These are phyloP conservation scores for Neurospora sp. DNA, from an alignment of 2,329 filamentous ascomycete genomes.

Conservation along the genomic window DNA sequence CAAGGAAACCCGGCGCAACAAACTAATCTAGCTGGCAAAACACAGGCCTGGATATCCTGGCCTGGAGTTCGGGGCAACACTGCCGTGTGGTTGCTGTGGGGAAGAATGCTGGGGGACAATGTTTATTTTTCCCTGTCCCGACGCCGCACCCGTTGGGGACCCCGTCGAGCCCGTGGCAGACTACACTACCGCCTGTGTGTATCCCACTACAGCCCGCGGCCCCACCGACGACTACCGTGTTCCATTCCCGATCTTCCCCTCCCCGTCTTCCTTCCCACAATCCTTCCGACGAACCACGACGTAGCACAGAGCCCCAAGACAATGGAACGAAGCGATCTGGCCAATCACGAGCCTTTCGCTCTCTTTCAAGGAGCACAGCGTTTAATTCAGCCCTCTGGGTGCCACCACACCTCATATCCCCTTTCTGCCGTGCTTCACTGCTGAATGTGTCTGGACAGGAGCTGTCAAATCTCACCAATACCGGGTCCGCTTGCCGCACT, in stretches of 20 bases:
- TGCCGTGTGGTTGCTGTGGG: background rate
- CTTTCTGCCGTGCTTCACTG: background rate
- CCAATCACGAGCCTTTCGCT: background rate
- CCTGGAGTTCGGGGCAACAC: too few species aligned
- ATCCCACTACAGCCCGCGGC: background rate
- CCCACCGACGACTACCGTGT: slow-evolving; percentile 14
- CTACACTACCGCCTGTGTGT: background rate
- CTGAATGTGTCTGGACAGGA: background rate
- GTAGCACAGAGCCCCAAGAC: background rate
- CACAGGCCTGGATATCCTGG: background rate
- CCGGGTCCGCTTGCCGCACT: background rate
- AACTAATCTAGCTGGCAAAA: background rate
- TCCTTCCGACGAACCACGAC: background rate
- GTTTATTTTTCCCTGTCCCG: background rate
- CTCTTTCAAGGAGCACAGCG: background rate
- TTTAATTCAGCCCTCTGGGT: background rate
- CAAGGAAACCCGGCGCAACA: background rate
- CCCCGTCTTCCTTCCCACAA: slow-evolving; percentile 10
- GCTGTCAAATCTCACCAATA: background rate
- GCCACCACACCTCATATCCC: background rate
- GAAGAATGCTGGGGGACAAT: background rate
- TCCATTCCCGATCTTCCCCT: slow-evolving; percentile 16
- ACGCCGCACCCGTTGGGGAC: background rate
- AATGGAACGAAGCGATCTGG: background rate
- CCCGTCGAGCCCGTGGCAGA: background rate